Base-by-base conservation (phyloP, 805 yeast genomes). In the Myxozyma kluyveri region DNA sequence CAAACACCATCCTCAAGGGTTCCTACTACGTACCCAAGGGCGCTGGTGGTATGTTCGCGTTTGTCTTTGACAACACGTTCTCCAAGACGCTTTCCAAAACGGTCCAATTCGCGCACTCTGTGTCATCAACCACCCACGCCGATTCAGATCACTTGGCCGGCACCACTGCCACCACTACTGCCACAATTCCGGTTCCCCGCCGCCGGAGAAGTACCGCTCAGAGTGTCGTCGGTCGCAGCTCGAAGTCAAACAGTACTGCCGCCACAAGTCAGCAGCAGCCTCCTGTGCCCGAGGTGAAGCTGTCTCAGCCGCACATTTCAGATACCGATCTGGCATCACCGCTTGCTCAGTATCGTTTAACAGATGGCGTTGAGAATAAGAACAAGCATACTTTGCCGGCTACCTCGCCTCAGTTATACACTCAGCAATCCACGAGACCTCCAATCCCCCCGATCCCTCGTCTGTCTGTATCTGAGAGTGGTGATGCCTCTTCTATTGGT, bases 21-120 rank as follows among this genome's bases (percentile, higher is more conserved):
- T 70, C 74, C 24, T 73, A 83, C 53, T 73, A 75, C n/a, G 83
- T 83, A 2, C 68, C 67, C 2, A 72, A 75, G 22, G 61, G 60
- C 9, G 45, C 57, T 24, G 86, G 83, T 6, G 91, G 91, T 1
- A 77, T 83, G 62, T 85, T 79, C 69, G 97, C 96, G 0, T 86
- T 91, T 66, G 84, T 93, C 23, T 85, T 91, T 64, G 98, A 91
- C 69, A 91, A 91, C 70, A 85, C 96, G 0, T 88, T 89, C 62
- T 84, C 96, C 29, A 88, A 86, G 63, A 87, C 84, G 29, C 84
- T 83, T 21, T 82, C 88, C 42, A 93, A 91, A 67, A 88, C 85
- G 54, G 81, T 91, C 1, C 73, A 82, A 50, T 89, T 89, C 68
- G 78, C 59, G 14, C 52, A 48, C 32, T 47, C 53, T 18, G 48